phyloP scores from a whole-genome alignment of 2,329 filamentous ascomycete genomes.

The Fusarium paranaense region DNA sequence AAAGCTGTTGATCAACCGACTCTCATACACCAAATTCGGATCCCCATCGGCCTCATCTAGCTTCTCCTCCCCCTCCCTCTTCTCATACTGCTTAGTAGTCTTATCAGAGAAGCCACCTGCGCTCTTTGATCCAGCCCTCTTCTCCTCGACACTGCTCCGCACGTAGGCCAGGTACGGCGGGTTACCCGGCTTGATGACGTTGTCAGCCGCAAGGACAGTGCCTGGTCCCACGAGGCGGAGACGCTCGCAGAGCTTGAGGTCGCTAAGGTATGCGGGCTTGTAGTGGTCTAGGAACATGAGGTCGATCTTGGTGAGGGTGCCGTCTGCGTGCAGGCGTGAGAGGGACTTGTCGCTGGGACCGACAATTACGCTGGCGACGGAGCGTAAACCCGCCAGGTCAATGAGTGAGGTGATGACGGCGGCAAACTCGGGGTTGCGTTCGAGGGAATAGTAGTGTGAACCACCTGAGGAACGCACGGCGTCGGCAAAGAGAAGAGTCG shows the following conservation, averaged over 20 bases:
- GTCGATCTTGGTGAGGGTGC: slow-evolving; percentile 70
- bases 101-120: slow-evolving; percentile 55
- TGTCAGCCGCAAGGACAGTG: slow-evolving; percentile 74
- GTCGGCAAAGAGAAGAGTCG: slow-evolving; percentile 78
- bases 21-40: slow-evolving; percentile 75
- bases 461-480: slow-evolving; percentile 74
- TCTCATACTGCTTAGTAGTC: slow-evolving; percentile 66
- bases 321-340: slow-evolving; percentile 66
- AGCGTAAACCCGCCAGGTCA: slow-evolving; percentile 77
- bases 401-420: slow-evolving; percentile 76
- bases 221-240: slow-evolving; percentile 73
- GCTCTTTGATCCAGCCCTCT: slow-evolving; percentile 57
- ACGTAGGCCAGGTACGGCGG: slow-evolving; percentile 79
- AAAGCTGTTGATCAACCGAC: slow-evolving; percentile 71
- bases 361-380: slow-evolving; percentile 77
- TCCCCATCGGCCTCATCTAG: slow-evolving; percentile 61
- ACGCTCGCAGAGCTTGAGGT: slow-evolving; percentile 82
- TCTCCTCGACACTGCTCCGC: slow-evolving; percentile 71
- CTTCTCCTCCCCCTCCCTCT: slow-evolving; percentile 60
- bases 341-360: slow-evolving; percentile 77
- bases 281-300: slow-evolving; percentile 85
- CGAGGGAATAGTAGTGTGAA: slow-evolving; percentile 76
- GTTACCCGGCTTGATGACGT: slow-evolving; percentile 78
- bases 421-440: slow-evolving; percentile 79
- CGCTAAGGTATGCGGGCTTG: slow-evolving; percentile 79